A percentile compares a stretch with the other conserved stretches of the same genome.
phyloP scores from a whole-genome alignment of 116 monocot species.

The Papilionanthe hybrid region DNA sequence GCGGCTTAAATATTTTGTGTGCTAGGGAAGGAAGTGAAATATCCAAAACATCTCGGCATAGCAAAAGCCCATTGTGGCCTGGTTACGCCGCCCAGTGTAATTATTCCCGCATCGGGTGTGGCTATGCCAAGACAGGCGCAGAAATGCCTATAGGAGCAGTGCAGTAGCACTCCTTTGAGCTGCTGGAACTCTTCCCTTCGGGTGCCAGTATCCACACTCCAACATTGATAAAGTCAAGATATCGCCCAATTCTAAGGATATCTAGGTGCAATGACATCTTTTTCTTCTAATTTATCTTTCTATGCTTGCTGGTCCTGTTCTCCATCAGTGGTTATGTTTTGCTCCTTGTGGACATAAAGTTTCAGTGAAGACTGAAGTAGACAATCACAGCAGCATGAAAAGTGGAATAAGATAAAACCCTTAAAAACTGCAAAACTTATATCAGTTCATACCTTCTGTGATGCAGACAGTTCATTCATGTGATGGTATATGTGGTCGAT shows the following conservation, averaged over 20 bases:
- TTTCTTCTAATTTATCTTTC: background rate
- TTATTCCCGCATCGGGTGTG: too few relatives aligned
- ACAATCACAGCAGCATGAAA: background rate
- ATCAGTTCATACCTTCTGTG: slow-evolving; percentile 43
- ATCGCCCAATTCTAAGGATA: background rate
- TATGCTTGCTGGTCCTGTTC: background rate
- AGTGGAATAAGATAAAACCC: background rate
- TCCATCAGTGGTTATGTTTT: too few relatives aligned
- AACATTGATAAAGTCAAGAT: background rate
- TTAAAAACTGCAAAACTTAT: background rate
- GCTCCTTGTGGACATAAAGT: background rate
- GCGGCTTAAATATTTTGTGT: too few relatives aligned
- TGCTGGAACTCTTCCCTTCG: too few relatives aligned
- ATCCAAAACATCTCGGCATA: too few relatives aligned
- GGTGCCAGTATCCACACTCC: background rate
- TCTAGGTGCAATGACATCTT: background rate
- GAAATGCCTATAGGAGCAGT: too few relatives aligned
- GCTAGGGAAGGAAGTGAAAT: too few relatives aligned
- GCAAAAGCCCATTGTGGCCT: too few relatives aligned
- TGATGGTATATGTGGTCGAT: slow-evolving; percentile 20
- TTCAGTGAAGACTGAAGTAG: background rate
- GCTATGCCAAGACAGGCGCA: too few relatives aligned
- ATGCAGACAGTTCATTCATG: slow-evolving; percentile 22
- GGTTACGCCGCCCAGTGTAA: too few relatives aligned
- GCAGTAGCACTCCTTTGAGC: too few relatives aligned